phyloP scores from a whole-genome alignment of 2,329 filamentous ascomycete genomes.

The Xylaria multiplex region DNA sequence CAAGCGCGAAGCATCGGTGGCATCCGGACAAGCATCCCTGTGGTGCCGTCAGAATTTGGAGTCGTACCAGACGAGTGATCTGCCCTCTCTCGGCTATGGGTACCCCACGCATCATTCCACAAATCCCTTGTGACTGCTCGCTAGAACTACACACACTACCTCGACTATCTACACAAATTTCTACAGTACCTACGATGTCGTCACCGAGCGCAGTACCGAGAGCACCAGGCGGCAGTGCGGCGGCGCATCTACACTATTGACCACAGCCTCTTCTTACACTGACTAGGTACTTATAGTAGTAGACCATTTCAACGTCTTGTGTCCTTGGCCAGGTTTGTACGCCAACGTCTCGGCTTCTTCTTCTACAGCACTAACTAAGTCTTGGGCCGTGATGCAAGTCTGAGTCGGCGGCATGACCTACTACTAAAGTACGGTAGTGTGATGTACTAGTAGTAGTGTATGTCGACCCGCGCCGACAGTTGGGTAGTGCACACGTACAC shows the following conservation, averaged over 20 bases:
- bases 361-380: constrained; percentile 30
- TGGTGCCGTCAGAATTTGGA: constrained; percentile 3
- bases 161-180: no score
- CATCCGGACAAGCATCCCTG: constrained; percentile 30
- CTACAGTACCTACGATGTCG: constrained; percentile 14
- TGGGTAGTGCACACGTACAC: no score
- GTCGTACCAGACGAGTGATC: constrained; percentile 24
- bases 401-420: constrained; percentile 26
- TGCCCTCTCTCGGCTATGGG: constrained; percentile 20
- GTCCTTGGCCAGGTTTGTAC: constrained; percentile 14
- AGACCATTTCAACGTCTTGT: constrained; percentile 6
- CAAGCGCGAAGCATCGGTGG: constrained; percentile 24
- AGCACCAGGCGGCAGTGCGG: background rate
- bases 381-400: constrained; percentile 30
- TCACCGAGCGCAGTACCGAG: constrained; percentile 17
- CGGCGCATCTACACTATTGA: background rate
- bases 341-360: constrained; percentile 25
- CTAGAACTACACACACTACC: background rate
- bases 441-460: background rate
- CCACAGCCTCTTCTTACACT: background rate
- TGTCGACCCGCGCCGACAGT: background rate
- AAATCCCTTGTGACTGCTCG: background rate
- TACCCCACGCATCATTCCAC: constrained; percentile 19
- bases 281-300: constrained; percentile 1
- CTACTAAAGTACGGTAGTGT: no score